Evolutionary conservation across 2,329 filamentous ascomycete species (phyloP).

Genomic region (Aspergillus thermomutatus): DNA sequence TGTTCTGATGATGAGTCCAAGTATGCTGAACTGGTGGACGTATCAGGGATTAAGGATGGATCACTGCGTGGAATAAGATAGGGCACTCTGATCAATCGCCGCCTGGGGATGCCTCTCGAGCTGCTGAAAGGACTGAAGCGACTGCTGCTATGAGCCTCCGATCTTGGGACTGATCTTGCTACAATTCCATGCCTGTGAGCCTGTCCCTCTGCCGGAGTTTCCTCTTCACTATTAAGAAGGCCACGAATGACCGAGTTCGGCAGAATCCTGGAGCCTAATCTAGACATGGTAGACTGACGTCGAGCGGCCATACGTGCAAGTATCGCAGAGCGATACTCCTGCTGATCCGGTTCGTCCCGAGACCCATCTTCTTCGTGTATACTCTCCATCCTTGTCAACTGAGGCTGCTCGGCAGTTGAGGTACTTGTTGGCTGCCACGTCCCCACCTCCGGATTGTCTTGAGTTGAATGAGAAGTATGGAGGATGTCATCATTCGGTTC

Average conservation of each 20-base stretch:
- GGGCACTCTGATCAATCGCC: slow-evolving; percentile 37
- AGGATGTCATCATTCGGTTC: slow-evolving; percentile 14
- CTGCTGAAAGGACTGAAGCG: slow-evolving; percentile 42
- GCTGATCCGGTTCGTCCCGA: slow-evolving; percentile 30
- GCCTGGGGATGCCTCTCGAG: slow-evolving; percentile 38
- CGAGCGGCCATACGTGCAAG: slow-evolving; percentile 36
- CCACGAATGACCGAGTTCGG: slow-evolving; percentile 45
- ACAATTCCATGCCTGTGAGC: slow-evolving; percentile 43
- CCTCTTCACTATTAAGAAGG: slow-evolving; percentile 44
- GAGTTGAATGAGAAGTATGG: slow-evolving; percentile 12
- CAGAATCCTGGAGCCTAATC: slow-evolving; percentile 46
- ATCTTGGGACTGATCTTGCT: slow-evolving; percentile 34
- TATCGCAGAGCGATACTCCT: slow-evolving; percentile 30
- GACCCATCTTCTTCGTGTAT: slow-evolving; percentile 37
- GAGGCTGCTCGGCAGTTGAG: slow-evolving; percentile 10
- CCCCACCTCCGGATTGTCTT: slow-evolving; percentile 9
- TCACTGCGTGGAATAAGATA: slow-evolving; percentile 40
- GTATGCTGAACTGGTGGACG: slow-evolving; percentile 23
- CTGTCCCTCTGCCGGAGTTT: slow-evolving; percentile 44
- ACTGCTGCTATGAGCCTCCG: slow-evolving; percentile 31
- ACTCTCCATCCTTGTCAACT: slow-evolving; percentile 24
- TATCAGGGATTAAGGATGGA: slow-evolving; percentile 28
- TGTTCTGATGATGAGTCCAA: slow-evolving; percentile 25
- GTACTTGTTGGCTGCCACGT: slow-evolving; percentile 18
- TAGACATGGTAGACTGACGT: slow-evolving; percentile 47